phyloP scores from a whole-genome alignment of 1,284 basidiomycete genomes.

The Boletellus deceptivus region DNA sequence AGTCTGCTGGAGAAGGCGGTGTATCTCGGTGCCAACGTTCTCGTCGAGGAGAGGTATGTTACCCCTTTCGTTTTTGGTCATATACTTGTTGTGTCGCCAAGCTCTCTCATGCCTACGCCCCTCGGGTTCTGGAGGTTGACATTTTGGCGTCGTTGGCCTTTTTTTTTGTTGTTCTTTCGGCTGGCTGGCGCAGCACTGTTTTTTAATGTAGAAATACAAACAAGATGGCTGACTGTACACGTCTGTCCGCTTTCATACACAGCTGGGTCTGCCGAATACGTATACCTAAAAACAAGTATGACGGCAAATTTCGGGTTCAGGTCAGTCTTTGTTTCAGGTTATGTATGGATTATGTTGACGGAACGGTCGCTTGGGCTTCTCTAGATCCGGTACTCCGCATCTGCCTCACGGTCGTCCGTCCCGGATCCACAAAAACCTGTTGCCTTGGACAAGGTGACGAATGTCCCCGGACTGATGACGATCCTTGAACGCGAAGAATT shows the following conservation, averaged over 20 bases:
- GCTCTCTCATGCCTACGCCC: not conserved
- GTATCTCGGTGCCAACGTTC: conserved; percentile 52
- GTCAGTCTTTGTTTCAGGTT: conserved; percentile 38
- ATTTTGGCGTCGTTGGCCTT: not conserved
- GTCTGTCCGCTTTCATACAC: not conserved
- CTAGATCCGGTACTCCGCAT: conserved; percentile 63
- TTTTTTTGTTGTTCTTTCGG: too few relatives aligned
- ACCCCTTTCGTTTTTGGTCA: not conserved
- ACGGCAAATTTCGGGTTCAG: conserved; percentile 57
- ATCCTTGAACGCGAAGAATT: conserved; percentile 46
- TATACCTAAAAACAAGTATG: conserved; percentile 47
- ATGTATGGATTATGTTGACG: not conserved
- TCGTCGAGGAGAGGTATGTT: conserved; percentile 69
- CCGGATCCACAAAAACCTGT: conserved; percentile 53
- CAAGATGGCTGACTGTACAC: conserved; percentile 7
- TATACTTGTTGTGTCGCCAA: not conserved
- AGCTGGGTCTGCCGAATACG: conserved; percentile 67
- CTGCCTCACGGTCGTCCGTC: conserved; percentile 43
- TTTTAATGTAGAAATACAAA: too few relatives aligned
- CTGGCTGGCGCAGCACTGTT: too few relatives aligned
- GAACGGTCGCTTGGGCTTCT: not conserved
- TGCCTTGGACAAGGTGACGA: conserved; percentile 47
- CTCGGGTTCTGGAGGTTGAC: not conserved
- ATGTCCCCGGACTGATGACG: conserved; percentile 65
- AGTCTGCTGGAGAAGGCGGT: conserved; percentile 54